Conservation (phyloP, 2,329 filamentous ascomycete genomes). For the Calcarisporium arbuscula region DNA sequence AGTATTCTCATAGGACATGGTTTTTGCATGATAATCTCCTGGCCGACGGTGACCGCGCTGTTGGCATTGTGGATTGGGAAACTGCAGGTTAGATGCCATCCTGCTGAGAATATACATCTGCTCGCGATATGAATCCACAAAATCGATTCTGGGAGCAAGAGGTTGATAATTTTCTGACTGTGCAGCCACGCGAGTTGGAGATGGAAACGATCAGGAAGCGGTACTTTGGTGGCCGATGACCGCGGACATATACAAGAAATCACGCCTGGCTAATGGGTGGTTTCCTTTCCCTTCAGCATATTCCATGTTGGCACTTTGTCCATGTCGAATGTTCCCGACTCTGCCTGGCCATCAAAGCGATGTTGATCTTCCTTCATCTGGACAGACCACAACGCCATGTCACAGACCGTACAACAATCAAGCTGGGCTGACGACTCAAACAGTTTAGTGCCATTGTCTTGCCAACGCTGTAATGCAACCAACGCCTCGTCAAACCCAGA, state of each 20-base stretch:
- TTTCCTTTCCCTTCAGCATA: slow-evolving; percentile 1
- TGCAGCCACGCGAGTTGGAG: slow-evolving; percentile 9
- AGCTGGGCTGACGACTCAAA: too few relatives aligned
- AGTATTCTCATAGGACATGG: too few relatives aligned
- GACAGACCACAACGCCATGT: slow-evolving; percentile 2
- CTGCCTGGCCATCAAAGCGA: slow-evolving; percentile 4
- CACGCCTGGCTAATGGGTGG: neutral
- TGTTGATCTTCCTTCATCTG: slow-evolving; percentile 1
- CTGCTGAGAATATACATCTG: slow-evolving; percentile 27
- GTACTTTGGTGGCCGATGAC: slow-evolving; percentile 13
- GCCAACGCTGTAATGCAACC: too few relatives aligned
- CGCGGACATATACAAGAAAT: neutral
- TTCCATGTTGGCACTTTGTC: slow-evolving; percentile 2
- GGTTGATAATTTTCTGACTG: slow-evolving; percentile 12
- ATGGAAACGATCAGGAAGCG: slow-evolving; percentile 14
- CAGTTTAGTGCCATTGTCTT: too few relatives aligned
- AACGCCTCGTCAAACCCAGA: too few relatives aligned
- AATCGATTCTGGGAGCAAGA: slow-evolving; percentile 15
- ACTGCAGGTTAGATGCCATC: slow-evolving; percentile 23
- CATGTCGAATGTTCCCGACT: neutral
- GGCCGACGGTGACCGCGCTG: slow-evolving; percentile 30
- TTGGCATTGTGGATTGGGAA: slow-evolving; percentile 36
- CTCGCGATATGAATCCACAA: slow-evolving; percentile 11
- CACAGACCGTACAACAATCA: neutral
- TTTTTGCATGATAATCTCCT: too few relatives aligned